Base-by-base conservation (phyloP, 345 rosid genomes). In the Microthlaspi erraticum region DNA sequence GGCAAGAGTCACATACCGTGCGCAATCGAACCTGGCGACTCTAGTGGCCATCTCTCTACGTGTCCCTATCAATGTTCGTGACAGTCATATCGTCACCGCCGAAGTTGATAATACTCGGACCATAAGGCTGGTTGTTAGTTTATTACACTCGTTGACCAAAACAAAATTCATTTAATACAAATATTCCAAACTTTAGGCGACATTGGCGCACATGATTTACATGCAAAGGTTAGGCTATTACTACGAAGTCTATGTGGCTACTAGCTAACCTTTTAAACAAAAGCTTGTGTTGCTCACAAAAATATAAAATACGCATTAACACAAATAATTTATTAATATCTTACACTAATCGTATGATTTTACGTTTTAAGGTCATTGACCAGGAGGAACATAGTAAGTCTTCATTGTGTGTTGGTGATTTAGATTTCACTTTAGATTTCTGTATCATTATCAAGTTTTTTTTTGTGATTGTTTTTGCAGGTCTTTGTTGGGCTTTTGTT, bases 1-100 rank as follows among this genome's bases (percentile, higher is more conserved):
- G 78, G 78, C 52, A 43, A 60, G 57, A 51, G 23, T 51, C 60
- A 57, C 38, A 6, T 16, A 49, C 45, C 54, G 66, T 66, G 10
- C 77, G 77, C 72, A 73, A 51, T 26, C 12, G 26, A 75, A 68
- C 56, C 37, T 68, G 69, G 37, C 59, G 45, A 43, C 19, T 38
- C 36, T 16, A 43, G 53, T 68, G 45, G 61, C 10, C 1, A 33
- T 41, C 10, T 49, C 63, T 41, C 39, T 8, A 74, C 73, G 78
- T 52, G 62, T 51, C 68, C 9, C 7, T 1, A 19, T 39, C 51
- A 7, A 2, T 14, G 37, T 39, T 51, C 45, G 53, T 58, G 39
- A 55, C 16, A 55, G 64, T 44, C 49, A 20, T n/a, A n/a, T n/a
- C 46, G 3, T 54, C 51, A 60, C 67, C 67, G 14, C 14, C 51